These are phyloP conservation scores for Tetrahymena borealis DNA, from an alignment of 73 alveolate genomes.

Conservation along the genomic window DNA sequence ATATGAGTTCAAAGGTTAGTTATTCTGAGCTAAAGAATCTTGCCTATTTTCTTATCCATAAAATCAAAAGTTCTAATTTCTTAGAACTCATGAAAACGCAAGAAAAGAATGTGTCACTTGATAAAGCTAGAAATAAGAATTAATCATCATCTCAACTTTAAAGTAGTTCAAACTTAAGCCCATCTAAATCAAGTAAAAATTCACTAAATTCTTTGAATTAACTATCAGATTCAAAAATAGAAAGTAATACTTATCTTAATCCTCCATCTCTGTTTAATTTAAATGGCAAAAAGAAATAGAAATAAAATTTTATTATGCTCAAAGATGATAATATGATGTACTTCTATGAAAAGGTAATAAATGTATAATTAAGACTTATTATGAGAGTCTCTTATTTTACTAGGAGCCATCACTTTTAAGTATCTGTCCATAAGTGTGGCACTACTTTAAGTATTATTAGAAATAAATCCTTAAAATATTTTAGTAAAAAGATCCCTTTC, in stretches of 20 bases:
- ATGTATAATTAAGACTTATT: neutral
- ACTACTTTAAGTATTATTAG: neutral
- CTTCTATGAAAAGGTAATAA: neutral
- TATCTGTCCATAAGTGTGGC: neutral
- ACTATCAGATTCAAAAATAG: neutral
- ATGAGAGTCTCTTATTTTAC: neutral
- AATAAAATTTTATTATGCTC: neutral
- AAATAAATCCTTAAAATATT: neutral
- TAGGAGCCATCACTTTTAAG: neutral
- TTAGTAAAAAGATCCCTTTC: neutral
- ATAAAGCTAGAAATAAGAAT: neutral
- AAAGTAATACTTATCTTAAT: neutral
- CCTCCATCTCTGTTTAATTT: neutral
- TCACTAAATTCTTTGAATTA: neutral
- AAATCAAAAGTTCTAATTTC: neutral
- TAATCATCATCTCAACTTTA: neutral
- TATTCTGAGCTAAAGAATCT: slow-evolving; percentile 9
- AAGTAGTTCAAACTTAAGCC: neutral
- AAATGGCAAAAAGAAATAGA: neutral
- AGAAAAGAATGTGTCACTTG: neutral
- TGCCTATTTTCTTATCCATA: neutral
- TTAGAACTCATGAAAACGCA: neutral
- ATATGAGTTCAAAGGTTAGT: slow-evolving; percentile 37
- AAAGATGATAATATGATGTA: neutral
- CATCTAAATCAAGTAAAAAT: neutral